A percentile compares a stretch with the other conserved stretches of the same genome.
These are phyloP conservation scores for Gracilaria caudata DNA, from an alignment of 23 red algal genomes.

Conservation along the genomic window DNA sequence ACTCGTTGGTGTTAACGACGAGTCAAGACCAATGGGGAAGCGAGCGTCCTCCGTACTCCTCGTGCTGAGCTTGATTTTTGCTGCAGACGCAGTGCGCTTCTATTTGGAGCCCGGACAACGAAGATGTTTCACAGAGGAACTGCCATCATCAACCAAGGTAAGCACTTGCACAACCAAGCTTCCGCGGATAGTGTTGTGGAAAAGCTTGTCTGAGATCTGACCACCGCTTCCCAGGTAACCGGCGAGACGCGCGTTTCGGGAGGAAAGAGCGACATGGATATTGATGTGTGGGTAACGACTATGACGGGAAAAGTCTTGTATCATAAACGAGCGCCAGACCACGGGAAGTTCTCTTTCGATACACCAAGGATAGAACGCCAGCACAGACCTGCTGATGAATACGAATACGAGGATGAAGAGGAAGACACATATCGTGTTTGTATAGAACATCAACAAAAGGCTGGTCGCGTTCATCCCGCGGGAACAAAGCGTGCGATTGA, in stretches of 20 bases:
- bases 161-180: background rate
- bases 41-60: background rate
- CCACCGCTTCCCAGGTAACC: slow-evolving; percentile 37
- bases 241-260: slow-evolving; percentile 67
- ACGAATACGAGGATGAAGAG: slow-evolving; percentile 44
- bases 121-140: slow-evolving; percentile 78
- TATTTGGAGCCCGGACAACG: slow-evolving; percentile 63
- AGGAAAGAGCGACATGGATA: slow-evolving; percentile 80
- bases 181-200: background rate
- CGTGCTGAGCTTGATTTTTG: background rate
- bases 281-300: slow-evolving; percentile 80
- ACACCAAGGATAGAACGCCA: slow-evolving; percentile 43
- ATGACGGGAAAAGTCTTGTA: slow-evolving; percentile 64
- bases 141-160: slow-evolving; percentile 56
- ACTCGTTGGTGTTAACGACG: background rate
- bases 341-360: slow-evolving; percentile 75
- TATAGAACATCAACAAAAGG: slow-evolving; percentile 73
- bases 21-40: background rate
- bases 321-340: slow-evolving; percentile 47
- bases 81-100: slow-evolving; percentile 56
- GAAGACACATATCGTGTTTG: slow-evolving; percentile 75
- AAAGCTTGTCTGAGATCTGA: background rate
- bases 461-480: slow-evolving; percentile 39
- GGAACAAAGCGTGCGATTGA: slow-evolving; percentile 54
- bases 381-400: slow-evolving; percentile 42